Evolutionary conservation across 1,284 basidiomycete genomes (phyloP).

Genomic region (Amylostereum areolatum): DNA sequence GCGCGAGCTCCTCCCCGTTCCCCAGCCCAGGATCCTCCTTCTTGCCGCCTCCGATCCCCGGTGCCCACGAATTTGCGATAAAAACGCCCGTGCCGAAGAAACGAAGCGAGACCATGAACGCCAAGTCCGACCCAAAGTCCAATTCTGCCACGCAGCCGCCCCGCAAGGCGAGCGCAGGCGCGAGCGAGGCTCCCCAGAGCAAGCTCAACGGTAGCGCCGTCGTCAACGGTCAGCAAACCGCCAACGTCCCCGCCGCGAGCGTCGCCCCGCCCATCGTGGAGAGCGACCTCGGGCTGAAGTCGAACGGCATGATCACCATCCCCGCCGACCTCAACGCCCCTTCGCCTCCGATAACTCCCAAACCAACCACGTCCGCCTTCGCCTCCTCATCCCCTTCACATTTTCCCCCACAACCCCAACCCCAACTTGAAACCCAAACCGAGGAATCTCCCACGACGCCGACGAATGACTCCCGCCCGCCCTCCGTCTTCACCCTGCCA

Average conservation of each 20-base stretch:
- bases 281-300: neutral
- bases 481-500: slow-evolving; percentile 7
- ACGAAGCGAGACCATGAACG: slow-evolving; percentile 9
- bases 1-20: slow-evolving; percentile 41
- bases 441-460: slow-evolving; percentile 1
- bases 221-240: neutral
- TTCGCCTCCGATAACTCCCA: slow-evolving; percentile 20
- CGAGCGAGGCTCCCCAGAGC: neutral
- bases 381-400: slow-evolving; percentile 15
- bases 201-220: neutral
- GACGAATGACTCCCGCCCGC: slow-evolving; percentile 11
- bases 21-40: slow-evolving; percentile 65
- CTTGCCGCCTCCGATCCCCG: slow-evolving; percentile 56
- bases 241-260: neutral
- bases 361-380: slow-evolving; percentile 13
- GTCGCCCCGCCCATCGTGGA: neutral
- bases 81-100: slow-evolving; percentile 27
- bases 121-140: neutral
- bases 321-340: slow-evolving; percentile 10
- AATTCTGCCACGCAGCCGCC: neutral
- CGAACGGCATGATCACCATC: slow-evolving; percentile 16
- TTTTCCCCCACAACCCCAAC: slow-evolving; percentile 12
- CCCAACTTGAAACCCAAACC: slow-evolving; percentile 9
- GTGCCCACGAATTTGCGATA: slow-evolving; percentile 59
- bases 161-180: neutral